Evolutionary conservation across 768 basidiomycete genomes (phyloP).

Genomic region (Lyophyllum shimeji): DNA sequence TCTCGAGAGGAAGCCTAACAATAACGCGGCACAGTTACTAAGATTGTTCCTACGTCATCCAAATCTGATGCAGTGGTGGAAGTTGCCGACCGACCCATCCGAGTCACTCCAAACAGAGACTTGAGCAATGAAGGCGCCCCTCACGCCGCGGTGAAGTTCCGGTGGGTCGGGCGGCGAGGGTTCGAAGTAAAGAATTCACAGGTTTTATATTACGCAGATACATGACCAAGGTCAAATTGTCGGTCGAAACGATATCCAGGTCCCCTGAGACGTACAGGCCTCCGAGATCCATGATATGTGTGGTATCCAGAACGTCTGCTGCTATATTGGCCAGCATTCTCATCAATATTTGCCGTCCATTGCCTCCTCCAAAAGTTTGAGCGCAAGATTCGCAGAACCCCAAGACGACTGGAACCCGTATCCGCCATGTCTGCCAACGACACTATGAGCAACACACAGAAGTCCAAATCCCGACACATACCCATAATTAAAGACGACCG

Average conservation of each 20-base stretch:
- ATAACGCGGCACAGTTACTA: no score
- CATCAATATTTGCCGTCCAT: conserved; percentile 7
- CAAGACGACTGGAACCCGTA: conserved; percentile 68
- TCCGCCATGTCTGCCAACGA: conserved; percentile 52
- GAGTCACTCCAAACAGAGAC: no score
- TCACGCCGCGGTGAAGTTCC: no score
- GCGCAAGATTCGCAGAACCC: conserved; percentile 57
- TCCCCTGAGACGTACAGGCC: background rate
- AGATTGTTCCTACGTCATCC: no score
- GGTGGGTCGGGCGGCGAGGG: no score
- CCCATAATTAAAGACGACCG: conserved; percentile 66
- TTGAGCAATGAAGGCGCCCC: no score
- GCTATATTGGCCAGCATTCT: background rate
- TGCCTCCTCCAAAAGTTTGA: conserved; percentile 45
- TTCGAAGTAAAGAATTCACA: no score
- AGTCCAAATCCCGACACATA: conserved; percentile 26
- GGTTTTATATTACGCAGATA: no score
- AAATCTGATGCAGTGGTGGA: no score
- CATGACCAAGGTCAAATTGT: no score
- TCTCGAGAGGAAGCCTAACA: no score
- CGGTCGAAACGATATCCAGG: background rate
- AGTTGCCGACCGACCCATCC: no score
- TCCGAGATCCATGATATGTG: background rate
- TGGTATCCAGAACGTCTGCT: background rate
- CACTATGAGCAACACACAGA: background rate